A percentile compares a stretch with the other conserved stretches of the same genome.
These are phyloP conservation scores for Fraxinus quadrangulata DNA, from an alignment of 257 asterid species.

Conservation along the genomic window DNA sequence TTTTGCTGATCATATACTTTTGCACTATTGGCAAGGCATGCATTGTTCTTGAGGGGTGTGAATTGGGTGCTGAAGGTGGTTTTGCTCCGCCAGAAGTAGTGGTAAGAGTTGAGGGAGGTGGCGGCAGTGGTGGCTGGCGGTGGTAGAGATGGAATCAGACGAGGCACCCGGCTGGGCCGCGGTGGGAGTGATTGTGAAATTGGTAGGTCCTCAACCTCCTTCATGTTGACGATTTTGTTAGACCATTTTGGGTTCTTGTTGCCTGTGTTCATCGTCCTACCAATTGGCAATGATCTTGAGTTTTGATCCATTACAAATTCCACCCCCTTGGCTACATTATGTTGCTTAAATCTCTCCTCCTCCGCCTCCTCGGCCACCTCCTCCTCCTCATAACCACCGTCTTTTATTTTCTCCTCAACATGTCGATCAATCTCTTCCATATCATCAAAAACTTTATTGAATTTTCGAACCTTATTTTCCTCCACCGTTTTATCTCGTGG, in stretches of 20 bases:
- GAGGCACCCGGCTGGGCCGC: constrained; percentile 29
- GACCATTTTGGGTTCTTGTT: constrained; percentile 53
- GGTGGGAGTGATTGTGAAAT: constrained; percentile 57
- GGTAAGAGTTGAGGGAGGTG: constrained; percentile 53
- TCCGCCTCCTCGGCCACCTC: constrained; percentile 5
- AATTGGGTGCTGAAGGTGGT: constrained; percentile 14
- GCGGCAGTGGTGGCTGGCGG: constrained; percentile 17
- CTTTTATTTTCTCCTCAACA: constrained; percentile 1
- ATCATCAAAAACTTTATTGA: constrained; percentile 24
- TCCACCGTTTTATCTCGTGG: neutral
- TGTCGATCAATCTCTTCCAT: constrained; percentile 37
- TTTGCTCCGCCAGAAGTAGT: constrained; percentile 71
- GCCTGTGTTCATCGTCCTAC: constrained; percentile 37
- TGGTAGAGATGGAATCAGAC: constrained; percentile 31
- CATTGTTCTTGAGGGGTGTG: constrained; percentile 22
- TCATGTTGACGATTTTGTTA: constrained; percentile 30
- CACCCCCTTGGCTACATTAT: constrained; percentile 8
- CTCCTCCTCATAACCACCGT: constrained; percentile 15
- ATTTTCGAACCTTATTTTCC: constrained; percentile 29
- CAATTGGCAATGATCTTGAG: constrained; percentile 35
- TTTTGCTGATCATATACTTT: constrained; percentile 41
- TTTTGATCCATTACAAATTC: constrained; percentile 26
- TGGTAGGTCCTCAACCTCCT: constrained; percentile 20
- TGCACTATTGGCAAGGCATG: constrained; percentile 8
- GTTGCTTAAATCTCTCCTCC: neutral